Evolutionary conservation across 306 rosid genomes (phyloP), one percentile per base, ranked within the genome.

Genomic region (Vigna trinervia): DNA sequence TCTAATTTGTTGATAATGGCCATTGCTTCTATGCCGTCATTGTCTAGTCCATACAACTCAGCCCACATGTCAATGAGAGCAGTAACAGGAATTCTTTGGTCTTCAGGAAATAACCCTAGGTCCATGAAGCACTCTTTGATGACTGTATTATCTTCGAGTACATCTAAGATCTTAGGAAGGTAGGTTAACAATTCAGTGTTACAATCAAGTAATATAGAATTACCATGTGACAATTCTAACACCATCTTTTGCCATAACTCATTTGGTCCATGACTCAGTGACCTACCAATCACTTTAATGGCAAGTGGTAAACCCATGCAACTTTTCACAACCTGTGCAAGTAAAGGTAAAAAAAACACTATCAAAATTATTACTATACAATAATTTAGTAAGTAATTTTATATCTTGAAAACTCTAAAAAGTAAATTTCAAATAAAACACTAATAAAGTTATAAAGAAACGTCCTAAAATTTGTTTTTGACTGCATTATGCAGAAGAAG

Each of bases 71-170:
- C 98, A 62, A 86, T 48, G 5, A 93, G 84, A 47, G 81, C 68
- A 47, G 87, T 30, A 51, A 47, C 92, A 68, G 88, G 85, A 23
- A 93, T 86, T 69, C 86, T 86, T 58, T 74, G 90, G 69, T 87
- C 90, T 84, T 87, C 94, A 0, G 90, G 96, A 68, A 93, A 91
- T 47, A 87, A 85, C 8, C 90, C 88, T 9, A 93, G 80, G 85
- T 93, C 97, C 83, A 82, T 51, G 88, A 93, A 93, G 78, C 96
- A 86, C 60, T 93, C 90, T 77, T 78, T 89, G 69, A 54, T 66
- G 22, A 76, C 17, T 12, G 53, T 22, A 48, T 76, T 48, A 43
- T 81, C 81, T 46, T 83, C 87, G 80, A 82, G 80, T 12, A 84
- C 78, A 50, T 86, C 86, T 39, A 90, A 56, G 51, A 85, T 77